Evolutionary conservation across 192 early-diverging fungal genomes (phyloP), one percentile per base, ranked within the genome.

Genomic region (Cetraspora pellucida): DNA sequence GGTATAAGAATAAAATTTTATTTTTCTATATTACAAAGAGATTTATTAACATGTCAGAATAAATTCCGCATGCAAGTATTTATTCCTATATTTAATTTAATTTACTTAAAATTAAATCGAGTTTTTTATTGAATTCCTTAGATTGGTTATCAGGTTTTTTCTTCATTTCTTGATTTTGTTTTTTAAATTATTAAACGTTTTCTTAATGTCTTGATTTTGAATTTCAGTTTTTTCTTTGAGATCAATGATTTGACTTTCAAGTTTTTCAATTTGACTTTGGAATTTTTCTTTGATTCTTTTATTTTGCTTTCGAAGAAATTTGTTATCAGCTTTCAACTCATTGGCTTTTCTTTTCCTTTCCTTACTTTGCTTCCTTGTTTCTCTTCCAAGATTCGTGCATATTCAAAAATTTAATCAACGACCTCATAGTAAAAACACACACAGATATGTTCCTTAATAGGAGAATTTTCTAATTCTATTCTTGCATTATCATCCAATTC

Each of bases 51-150:
- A 61, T 61, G 23, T 61, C 25, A 61, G 28, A 61, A 61, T 61
- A 61, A 61, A 61, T 61, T 61, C 23, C 59, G 23, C 23, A 61
- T 61, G 59, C 59, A 61, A 61, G 25, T 61, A 61, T 61, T 61
- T 61, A 61, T 61, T 61, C 19, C 59, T 61, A 61, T 61, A 61
- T 61, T 61, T 61, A 61, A n/a, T 61, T 61, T 61, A 61, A 61
- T 61, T 61, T 61, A 61, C 59, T 61, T 61, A 61, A 61, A 6
- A 61, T 61, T 61, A 61, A 61, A 61, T 61, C 10, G 59, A 61
- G 59, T 61, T 61, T 61, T 2, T 61, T 61, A 61, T 61, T 11
- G 23, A 61, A 61, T 61, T 61, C 59, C 4, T 61, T 61, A 61
- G 59, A 61, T 61, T 31, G 59, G 23, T 61, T 61, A 25, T 61